Evolutionary conservation across 768 basidiomycete species (phyloP), one percentile per base, ranked within the genome.

Genomic region (Psilocybe cyanescens): DNA sequence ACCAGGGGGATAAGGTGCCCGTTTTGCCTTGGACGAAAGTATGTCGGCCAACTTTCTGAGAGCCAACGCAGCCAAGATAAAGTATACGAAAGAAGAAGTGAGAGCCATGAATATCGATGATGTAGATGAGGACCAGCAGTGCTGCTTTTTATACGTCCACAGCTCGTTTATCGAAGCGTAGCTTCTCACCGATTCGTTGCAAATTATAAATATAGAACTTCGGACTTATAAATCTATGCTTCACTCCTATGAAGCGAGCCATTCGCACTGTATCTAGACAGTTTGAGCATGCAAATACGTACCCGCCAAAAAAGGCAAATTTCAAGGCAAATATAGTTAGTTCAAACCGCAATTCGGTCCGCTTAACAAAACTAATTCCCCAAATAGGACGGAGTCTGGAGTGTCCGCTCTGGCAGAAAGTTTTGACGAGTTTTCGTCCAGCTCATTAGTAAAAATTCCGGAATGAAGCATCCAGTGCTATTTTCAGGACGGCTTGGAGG

Each of bases 1-100:
- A 19, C 69, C 73, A 8, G 68, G 72, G 5, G 65, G 62, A 48
- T 48, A 57, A 8, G 56, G 56, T 24, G 41, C 41, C 14, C 41
- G 41, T 5, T 44, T 44, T n/a, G 8, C 37, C 37, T 39, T 44
- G 4, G 14, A 16, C 11, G 8, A 44, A 0, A 8, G 3, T 12
- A 44, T n/a, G n/a, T 44, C 41, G 4, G 41, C 41, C 41, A 44
- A n/a, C 14, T 44, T 44, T 12, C 14, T 44, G 41, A 44, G 9
- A 2, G 14, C 41, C 2, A 8, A 44, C 14, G 14, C 14, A 44
- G 41, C 41, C n/a, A 44, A n/a, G 14, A 44, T 11, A n/a, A 44
- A 8, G 14, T 44, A 44, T n/a, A 16, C 41, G 14, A 16, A 8
- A 44, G 41, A 44, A n/a, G 41, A 11, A 14, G 41, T 9, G 41